Conservation (phyloP, 2,329 filamentous ascomycete species). For the Cordyceps cateniannulata region DNA sequence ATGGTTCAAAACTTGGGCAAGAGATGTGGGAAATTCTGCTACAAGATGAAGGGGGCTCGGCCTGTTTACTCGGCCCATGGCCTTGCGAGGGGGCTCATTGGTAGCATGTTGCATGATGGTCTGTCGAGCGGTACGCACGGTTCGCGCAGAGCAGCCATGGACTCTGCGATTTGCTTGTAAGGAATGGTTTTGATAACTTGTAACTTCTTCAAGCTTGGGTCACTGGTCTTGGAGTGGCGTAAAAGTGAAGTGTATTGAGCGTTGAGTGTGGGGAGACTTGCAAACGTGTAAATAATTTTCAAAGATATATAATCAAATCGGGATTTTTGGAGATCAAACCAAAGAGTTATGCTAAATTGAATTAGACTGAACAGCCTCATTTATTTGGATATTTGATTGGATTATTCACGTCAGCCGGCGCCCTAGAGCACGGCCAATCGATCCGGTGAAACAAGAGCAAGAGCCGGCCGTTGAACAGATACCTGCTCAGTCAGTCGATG, state of each 20-base stretch:
- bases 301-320: background rate
- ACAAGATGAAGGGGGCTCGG: background rate
- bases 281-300: background rate
- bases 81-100: conserved; percentile 5
- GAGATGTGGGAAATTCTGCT: background rate
- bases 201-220: too few relatives aligned
- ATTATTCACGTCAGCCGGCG: too few relatives aligned
- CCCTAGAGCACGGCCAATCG: too few relatives aligned
- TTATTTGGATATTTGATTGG: too few relatives aligned
- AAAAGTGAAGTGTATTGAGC: background rate
- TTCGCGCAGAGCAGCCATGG: conserved; percentile 3
- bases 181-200: too few relatives aligned
- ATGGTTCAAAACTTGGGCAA: background rate
- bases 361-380: too few relatives aligned
- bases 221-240: too few relatives aligned
- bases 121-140: background rate
- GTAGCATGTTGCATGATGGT: conserved; percentile 7
- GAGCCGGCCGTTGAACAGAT: too few relatives aligned
- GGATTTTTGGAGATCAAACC: background rate
- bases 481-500: too few relatives aligned
- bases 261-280: background rate
- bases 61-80: background rate
- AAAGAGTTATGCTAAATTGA: too few relatives aligned
- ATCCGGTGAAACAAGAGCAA: too few relatives aligned
- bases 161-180: too few relatives aligned